phyloP scores from a whole-genome alignment of 176 grass and related monocot species.

The Leersia perrieri region DNA sequence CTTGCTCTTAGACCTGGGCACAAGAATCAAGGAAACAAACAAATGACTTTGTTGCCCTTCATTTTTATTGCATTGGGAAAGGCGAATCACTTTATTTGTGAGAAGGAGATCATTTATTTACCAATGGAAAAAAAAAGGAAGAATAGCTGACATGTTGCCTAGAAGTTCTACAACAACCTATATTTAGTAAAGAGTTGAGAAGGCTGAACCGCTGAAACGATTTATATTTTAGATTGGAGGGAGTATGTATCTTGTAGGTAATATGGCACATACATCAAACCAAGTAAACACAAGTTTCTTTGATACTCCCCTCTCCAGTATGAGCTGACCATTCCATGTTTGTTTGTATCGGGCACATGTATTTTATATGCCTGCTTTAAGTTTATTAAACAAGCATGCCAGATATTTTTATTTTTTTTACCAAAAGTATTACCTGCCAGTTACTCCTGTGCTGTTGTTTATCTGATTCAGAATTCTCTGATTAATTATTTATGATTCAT shows the following conservation, averaged over 20 bases:
- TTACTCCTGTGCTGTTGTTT: background rate
- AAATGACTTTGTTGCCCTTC: too few species aligned
- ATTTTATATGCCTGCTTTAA: constrained; percentile 1
- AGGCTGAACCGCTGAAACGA: too few species aligned
- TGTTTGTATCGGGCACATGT: background rate
- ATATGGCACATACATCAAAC: background rate
- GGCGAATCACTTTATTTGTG: too few species aligned
- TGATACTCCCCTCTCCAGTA: background rate
- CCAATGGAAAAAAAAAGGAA: too few species aligned
- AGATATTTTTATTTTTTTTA: background rate
- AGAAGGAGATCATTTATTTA: too few species aligned
- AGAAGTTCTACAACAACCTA: too few species aligned
- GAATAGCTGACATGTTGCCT: too few species aligned
- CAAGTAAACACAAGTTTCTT: background rate
- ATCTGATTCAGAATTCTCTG: background rate
- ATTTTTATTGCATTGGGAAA: too few species aligned
- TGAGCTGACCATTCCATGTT: background rate
- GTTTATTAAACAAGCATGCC: background rate
- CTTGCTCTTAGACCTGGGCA: too few species aligned
- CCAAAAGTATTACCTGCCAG: background rate
- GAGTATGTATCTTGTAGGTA: background rate
- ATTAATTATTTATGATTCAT: background rate
- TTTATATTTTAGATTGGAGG: too few species aligned
- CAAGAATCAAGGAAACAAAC: too few species aligned
- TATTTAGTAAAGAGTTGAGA: too few species aligned